A percentile compares a stretch with the other conserved stretches of the same genome.
Evolutionary conservation across 305 asterid species (phyloP).

Genomic region (Fraxinus floribunda): DNA sequence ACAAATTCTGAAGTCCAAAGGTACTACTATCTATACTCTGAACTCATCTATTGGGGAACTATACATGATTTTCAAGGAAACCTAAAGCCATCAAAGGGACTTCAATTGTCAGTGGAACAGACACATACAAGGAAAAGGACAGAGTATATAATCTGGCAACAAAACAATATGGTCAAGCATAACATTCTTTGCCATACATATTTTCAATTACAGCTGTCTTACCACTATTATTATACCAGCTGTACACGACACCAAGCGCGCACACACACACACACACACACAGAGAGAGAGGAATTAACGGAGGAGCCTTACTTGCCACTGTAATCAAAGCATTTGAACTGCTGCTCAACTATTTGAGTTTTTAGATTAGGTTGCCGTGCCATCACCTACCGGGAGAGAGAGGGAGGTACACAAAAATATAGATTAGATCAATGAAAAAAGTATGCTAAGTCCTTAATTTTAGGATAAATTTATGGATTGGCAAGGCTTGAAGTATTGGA

Average conservation of each 20-base stretch:
- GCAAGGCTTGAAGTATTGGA: background rate
- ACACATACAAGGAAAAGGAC: background rate
- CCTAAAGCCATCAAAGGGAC: background rate
- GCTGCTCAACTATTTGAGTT: constrained; percentile 53
- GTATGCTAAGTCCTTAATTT: constrained; percentile 5
- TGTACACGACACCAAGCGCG: background rate
- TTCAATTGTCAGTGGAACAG: background rate
- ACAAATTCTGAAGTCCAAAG: background rate
- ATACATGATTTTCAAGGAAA: background rate
- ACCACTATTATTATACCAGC: background rate
- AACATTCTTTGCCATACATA: background rate
- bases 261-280: background rate
- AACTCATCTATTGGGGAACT: background rate
- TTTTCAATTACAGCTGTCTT: background rate
- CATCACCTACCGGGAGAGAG: constrained; percentile 40
- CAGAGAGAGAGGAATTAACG: background rate
- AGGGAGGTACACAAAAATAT: background rate
- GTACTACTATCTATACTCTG: background rate
- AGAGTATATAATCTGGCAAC: background rate
- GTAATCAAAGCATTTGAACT: constrained; percentile 65
- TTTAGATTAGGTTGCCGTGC: constrained; percentile 54
- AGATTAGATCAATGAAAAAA: background rate
- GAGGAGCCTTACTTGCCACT: constrained; percentile 47
- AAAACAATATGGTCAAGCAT: background rate
- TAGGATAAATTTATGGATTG: background rate